Percentiles rank a stretch among this genome's conserved stretches.
Evolutionary conservation across 2,329 filamentous ascomycete genomes (phyloP).

Genomic region (Fusarium domesticum): DNA sequence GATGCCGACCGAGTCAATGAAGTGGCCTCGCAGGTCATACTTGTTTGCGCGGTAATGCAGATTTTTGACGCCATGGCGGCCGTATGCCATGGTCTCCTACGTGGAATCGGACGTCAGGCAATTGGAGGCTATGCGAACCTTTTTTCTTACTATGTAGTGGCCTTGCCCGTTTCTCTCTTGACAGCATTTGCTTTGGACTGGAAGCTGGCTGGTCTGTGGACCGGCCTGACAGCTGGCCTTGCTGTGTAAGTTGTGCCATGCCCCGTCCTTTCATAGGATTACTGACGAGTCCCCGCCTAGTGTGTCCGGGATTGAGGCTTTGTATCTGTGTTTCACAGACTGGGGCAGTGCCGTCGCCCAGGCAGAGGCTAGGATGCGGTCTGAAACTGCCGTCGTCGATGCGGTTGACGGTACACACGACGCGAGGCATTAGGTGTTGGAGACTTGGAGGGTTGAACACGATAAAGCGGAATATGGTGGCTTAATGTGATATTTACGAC

Average conservation of each 20-base stretch:
- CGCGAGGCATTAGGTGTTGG: neutral
- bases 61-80: constrained; percentile 79
- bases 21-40: constrained; percentile 65
- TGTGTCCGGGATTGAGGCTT: constrained; percentile 16
- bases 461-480: neutral
- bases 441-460: neutral
- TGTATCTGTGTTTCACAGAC: constrained; percentile 21
- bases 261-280: fast-evolving
- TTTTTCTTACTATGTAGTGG: constrained; percentile 80
- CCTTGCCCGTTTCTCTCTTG: constrained; percentile 75
- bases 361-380: constrained; percentile 21
- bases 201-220: constrained; percentile 77
- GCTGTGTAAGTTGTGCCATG: constrained; percentile 45
- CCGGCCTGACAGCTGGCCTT: constrained; percentile 71
- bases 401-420: neutral
- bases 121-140: constrained; percentile 85
- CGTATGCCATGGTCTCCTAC: constrained; percentile 75
- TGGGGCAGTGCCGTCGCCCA: constrained; percentile 25
- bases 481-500: no score
- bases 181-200: constrained; percentile 71
- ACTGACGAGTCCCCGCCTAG: constrained; percentile 5
- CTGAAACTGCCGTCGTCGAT: constrained; percentile 5
- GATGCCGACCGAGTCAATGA: constrained; percentile 62
- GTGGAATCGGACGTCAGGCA: constrained; percentile 79
- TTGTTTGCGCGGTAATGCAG: constrained; percentile 79